These are phyloP conservation scores for Leccinum longicurvipes DNA, from an alignment of 768 basidiomycete genomes.

Conservation along the genomic window DNA sequence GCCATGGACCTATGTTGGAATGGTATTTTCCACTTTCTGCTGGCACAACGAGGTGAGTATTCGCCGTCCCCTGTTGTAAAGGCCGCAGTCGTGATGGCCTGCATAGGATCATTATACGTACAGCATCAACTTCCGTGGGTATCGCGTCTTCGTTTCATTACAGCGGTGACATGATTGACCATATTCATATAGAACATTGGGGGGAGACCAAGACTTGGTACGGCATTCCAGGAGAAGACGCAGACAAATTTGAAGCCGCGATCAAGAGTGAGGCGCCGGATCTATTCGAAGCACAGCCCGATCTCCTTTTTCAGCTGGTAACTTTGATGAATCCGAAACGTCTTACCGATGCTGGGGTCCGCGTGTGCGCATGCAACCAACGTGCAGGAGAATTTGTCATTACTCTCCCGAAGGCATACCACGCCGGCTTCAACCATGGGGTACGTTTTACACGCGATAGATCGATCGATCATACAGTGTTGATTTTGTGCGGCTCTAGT, in stretches of 20 bases:
- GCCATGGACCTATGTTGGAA: constrained; percentile 98
- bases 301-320: constrained; percentile 94
- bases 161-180: constrained; percentile 25
- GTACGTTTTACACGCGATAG: constrained; percentile 49
- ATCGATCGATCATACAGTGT: constrained; percentile 21
- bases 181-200: constrained; percentile 77
- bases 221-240: constrained; percentile 93
- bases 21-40: constrained; percentile 98
- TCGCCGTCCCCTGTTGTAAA: constrained; percentile 15
- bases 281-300: constrained; percentile 95
- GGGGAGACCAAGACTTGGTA: constrained; percentile 99
- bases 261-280: constrained; percentile 96
- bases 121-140: constrained; percentile 88
- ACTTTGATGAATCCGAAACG: constrained; percentile 96
- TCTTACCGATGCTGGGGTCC: constrained; percentile 82
- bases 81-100: constrained; percentile 21
- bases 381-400: constrained; percentile 96
- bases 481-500: constrained; percentile 44
- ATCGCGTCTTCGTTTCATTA: constrained; percentile 15
- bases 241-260: constrained; percentile 93
- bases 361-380: constrained; percentile 93
- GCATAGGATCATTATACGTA: constrained; percentile 94
- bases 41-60: constrained; percentile 93
- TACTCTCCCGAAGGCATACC: constrained; percentile 97
- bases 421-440: constrained; percentile 97